These are phyloP conservation scores for Dactylellina leptospora DNA, from an alignment of 2,329 filamentous ascomycete species.

Conservation along the genomic window DNA sequence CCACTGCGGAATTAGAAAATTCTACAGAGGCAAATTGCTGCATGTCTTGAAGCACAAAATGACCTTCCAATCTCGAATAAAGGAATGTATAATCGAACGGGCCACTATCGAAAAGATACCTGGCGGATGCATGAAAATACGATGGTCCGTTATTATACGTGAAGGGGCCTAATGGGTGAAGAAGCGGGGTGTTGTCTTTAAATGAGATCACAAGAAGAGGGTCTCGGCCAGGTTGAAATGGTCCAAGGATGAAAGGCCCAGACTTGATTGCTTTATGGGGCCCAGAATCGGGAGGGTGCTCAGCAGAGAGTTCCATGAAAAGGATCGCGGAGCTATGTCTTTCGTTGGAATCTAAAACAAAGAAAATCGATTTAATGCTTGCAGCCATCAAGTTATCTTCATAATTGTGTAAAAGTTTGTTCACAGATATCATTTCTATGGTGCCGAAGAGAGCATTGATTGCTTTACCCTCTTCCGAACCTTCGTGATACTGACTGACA, in stretches of 20 bases:
- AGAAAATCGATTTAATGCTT: constrained; percentile 3
- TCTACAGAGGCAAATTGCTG: no score
- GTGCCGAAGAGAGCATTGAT: constrained; percentile 6
- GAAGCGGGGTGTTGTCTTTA: not conserved
- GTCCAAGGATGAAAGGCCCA: not conserved
- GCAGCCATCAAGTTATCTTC: not conserved
- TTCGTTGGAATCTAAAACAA: constrained; percentile 7
- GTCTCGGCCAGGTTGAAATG: constrained; percentile 4
- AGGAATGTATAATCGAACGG: not conserved
- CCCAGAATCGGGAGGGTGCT: not conserved
- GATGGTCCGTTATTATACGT: not conserved
- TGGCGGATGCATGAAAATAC: not conserved
- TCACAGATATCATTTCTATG: not conserved
- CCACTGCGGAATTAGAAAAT: not conserved
- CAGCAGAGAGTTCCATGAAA: not conserved
- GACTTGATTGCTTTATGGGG: no score
- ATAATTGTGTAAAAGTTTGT: not conserved
- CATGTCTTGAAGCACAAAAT: constrained; percentile 14
- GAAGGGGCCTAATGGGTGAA: not conserved
- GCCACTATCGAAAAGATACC: not conserved
- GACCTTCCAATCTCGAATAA: constrained; percentile 11
- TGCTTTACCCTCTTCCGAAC: not conserved
- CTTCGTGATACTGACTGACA: not conserved
- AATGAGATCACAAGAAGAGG: constrained; percentile 7
- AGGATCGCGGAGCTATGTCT: no score